Base-by-base conservation (phyloP, 345 rosid genomes). In the Citrus medica region DNA sequence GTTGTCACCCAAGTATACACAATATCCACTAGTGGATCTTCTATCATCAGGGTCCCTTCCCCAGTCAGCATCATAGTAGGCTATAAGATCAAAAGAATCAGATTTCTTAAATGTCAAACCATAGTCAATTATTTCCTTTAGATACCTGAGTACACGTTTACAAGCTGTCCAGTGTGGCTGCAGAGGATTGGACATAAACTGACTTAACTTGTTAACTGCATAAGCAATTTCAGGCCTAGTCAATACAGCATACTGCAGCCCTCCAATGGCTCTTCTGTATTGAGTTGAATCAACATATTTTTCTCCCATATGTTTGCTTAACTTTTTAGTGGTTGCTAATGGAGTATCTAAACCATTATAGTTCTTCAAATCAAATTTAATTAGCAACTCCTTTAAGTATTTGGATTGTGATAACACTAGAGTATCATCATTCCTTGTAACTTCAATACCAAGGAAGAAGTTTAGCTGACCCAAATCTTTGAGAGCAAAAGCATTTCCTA, bases 371-470 rank as follows among this genome's bases (percentile, higher is more conserved):
- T 46, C 16, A 9, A 48, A 10, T 1, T 48, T 48, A 0, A 1
- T n/a, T 1, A 48, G 5, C 0, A 48, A 0, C 0, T 48, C 53
- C 1, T 10, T 9, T 0, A 46, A 13, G 0, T 48, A 48, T 0
- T 48, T 48, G 0, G 53, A 0, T 3, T 48, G 17, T 0, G 16
- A 48, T 2, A 24, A 9, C n/a, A 8, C 6, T 1, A 8, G 9
- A 9, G 64, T n/a, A 9, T 7, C 10, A 0, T 8, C 2, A 1
- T 10, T 46, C 13, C 17, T 46, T 0, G 4, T 12, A 0, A 13
- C 53, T n/a, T n/a, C n/a, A n/a, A n/a, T n/a, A n/a, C n/a, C n/a
- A n/a, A n/a, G n/a, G n/a, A n/a, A n/a, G n/a, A n/a, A n/a, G n/a
- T n/a, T n/a, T n/a, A n/a, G n/a, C n/a, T n/a, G n/a, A n/a, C n/a